A percentile compares a stretch with the other conserved stretches of the same genome.
These are phyloP conservation scores for Candida chilensis DNA, from an alignment of 805 yeast species.

Conservation along the genomic window DNA sequence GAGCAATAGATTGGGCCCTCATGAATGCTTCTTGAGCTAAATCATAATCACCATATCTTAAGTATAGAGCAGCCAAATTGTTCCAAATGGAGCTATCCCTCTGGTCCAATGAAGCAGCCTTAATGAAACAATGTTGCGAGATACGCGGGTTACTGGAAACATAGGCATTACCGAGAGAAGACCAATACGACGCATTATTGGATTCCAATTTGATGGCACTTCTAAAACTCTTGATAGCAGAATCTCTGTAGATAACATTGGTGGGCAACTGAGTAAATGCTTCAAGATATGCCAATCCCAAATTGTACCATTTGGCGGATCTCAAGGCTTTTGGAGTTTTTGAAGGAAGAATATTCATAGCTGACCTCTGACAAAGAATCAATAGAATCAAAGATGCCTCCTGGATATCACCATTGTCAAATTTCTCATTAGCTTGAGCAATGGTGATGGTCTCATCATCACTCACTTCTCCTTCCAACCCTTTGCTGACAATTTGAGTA, in stretches of 20 bases:
- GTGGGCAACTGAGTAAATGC: constrained; percentile 17
- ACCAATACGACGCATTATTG: constrained; percentile 69
- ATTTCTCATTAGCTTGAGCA: constrained; percentile 3
- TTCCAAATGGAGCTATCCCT: constrained; percentile 69
- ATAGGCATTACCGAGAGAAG: constrained; percentile 71
- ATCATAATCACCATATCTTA: constrained; percentile 56
- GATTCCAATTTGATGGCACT: constrained; percentile 66
- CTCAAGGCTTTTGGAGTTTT: constrained; percentile 37
- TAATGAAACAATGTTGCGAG: constrained; percentile 89
- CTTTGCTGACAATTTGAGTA: no score
- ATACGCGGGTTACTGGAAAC: constrained; percentile 56
- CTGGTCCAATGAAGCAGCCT: constrained; percentile 64
- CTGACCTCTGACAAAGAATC: constrained; percentile 38
- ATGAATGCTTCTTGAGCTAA: constrained; percentile 67
- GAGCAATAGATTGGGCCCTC: constrained; percentile 75
- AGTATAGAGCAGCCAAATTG: constrained; percentile 70
- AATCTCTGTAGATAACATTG: constrained; percentile 22
- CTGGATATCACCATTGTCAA: constrained; percentile 12
- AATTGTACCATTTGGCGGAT: constrained; percentile 52
- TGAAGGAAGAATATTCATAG: constrained; percentile 22
- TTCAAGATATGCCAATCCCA: constrained; percentile 57
- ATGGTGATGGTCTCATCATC: constrained; percentile 3
- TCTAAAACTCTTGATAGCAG: constrained; percentile 50
- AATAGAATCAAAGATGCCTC: constrained; percentile 29
- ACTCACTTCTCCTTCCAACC: no score